phyloP scores from a whole-genome alignment of 345 rosid species.

The Microthlaspi erraticum region DNA sequence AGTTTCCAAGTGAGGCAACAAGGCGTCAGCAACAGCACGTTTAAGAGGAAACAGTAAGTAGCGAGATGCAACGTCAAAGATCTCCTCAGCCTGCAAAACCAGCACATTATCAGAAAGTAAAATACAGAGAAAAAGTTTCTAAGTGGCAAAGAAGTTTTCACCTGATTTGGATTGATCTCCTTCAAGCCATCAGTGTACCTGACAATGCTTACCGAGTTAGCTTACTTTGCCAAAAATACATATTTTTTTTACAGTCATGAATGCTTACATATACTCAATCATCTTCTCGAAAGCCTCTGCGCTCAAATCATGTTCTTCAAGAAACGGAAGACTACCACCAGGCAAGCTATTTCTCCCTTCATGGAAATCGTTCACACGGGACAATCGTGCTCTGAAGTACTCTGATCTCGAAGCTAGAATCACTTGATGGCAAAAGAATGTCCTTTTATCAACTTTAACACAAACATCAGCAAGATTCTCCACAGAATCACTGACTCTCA shows the following conservation, averaged over 20 bases:
- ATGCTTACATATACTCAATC: conserved; percentile 90
- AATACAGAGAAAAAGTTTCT: background rate
- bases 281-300: conserved; percentile 81
- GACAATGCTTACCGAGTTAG: conserved; percentile 43
- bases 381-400: conserved; percentile 86
- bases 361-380: conserved; percentile 73
- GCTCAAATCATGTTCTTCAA: conserved; percentile 91
- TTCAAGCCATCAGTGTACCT: conserved; percentile 97
- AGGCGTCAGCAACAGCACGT: conserved; percentile 93
- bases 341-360: conserved; percentile 58
- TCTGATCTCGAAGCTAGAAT: conserved; percentile 95
- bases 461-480: conserved; percentile 90
- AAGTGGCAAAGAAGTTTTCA: conserved; percentile 33
- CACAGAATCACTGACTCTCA: conserved; percentile 49
- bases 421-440: conserved; percentile 88
- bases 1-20: conserved; percentile 79
- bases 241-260: background rate
- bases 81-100: conserved; percentile 79
- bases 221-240: conserved; percentile 1
- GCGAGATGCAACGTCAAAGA: conserved; percentile 97
- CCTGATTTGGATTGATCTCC: conserved; percentile 85
- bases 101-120: conserved; percentile 3
- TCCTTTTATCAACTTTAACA: conserved; percentile 68
- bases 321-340: conserved; percentile 59
- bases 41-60: conserved; percentile 90